Conservation (phyloP, 2,329 filamentous ascomycete genomes). For the Dendrostoma leiphaemia region DNA sequence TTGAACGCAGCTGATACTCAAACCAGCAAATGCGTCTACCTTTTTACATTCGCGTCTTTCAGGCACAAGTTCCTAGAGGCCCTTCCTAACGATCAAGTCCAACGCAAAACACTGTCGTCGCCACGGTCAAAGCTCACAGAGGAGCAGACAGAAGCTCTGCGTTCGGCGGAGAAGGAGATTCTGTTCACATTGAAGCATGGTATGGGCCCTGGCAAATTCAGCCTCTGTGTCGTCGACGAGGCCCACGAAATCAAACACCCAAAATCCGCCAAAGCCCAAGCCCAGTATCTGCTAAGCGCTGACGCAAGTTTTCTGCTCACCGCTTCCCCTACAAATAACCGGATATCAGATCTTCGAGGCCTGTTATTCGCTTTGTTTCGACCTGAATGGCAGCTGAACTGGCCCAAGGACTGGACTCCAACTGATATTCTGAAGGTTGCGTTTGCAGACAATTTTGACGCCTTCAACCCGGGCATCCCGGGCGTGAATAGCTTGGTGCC, state of each 20-base stretch:
- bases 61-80: not conserved
- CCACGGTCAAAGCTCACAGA: not conserved
- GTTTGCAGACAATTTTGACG: not conserved
- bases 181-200: too few relatives aligned
- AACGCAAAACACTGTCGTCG: not conserved
- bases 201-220: too few relatives aligned
- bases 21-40: not conserved
- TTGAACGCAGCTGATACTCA: not conserved
- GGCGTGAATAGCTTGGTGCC: not conserved
- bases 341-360: conserved; percentile 5
- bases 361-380: conserved; percentile 4
- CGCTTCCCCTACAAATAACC: not conserved
- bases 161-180: not conserved
- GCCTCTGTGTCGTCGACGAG: conserved; percentile 8
- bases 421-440: not conserved
- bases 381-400: not conserved
- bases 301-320: conserved; percentile 7
- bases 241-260: conserved; percentile 7
- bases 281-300: not conserved
- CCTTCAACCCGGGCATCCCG: not conserved
- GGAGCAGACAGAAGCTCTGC: not conserved
- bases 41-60: not conserved
- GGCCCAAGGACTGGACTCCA: not conserved
- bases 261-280: not conserved
- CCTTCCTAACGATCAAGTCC: not conserved